A percentile compares a stretch with the other conserved stretches of the same genome.
These are phyloP conservation scores for Trichoderma semiorbis DNA, from an alignment of 2,329 filamentous ascomycete genomes.

Conservation along the genomic window DNA sequence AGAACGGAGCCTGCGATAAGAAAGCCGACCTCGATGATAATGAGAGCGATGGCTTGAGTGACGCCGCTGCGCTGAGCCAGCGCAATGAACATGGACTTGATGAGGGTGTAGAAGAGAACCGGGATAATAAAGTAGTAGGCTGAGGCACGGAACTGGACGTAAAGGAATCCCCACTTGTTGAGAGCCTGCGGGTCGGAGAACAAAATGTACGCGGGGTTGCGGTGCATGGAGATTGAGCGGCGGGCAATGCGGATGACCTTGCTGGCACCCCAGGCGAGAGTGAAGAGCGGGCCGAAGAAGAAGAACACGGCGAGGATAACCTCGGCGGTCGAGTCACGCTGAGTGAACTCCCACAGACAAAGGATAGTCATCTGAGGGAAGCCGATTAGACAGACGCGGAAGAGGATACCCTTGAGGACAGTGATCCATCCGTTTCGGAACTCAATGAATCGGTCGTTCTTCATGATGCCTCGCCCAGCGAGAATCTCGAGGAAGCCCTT, in stretches of 20 bases:
- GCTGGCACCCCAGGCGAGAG: constrained; percentile 79
- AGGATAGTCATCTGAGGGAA: constrained; percentile 89
- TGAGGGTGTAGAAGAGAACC: constrained; percentile 69
- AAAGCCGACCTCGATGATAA: constrained; percentile 76
- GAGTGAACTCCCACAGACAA: constrained; percentile 90
- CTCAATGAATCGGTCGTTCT: constrained; percentile 80
- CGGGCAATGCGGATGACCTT: constrained; percentile 89
- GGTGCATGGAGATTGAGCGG: constrained; percentile 85
- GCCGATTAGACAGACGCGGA: constrained; percentile 83
- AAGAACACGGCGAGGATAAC: constrained; percentile 87
- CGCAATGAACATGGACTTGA: constrained; percentile 87
- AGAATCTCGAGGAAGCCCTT: constrained; percentile 77
- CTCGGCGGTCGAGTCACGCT: constrained; percentile 78
- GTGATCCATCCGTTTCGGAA: constrained; percentile 94
- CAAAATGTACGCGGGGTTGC: constrained; percentile 94
- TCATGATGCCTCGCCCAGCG: constrained; percentile 72
- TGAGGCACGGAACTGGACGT: constrained; percentile 92
- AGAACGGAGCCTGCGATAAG: constrained; percentile 76
- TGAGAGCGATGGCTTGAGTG: constrained; percentile 75
- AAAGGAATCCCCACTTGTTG: constrained; percentile 98
- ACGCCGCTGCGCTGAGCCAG: constrained; percentile 68
- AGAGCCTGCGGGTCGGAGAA: constrained; percentile 92
- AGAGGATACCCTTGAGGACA: constrained; percentile 89
- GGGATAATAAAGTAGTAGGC: constrained; percentile 94
- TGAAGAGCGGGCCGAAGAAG: constrained; percentile 73